Conservation (phyloP, 805 yeast genomes). For the Starmerella bacillaris region DNA sequence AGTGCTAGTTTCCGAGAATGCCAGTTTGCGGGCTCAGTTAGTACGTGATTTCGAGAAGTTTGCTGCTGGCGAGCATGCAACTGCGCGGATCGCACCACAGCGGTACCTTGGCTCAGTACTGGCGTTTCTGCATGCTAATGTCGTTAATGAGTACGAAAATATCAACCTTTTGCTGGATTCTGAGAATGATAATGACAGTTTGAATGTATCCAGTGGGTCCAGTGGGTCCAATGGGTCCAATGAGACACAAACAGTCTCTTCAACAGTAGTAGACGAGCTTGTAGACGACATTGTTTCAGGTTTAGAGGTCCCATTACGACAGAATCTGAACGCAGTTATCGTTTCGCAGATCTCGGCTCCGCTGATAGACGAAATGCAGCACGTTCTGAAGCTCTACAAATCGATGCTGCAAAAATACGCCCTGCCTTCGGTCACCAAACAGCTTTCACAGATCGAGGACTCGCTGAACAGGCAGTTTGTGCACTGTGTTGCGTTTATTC, state of each 20-base stretch:
- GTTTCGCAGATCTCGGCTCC: conserved; percentile 44
- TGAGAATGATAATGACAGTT: not conserved
- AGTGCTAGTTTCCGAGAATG: conserved; percentile 44
- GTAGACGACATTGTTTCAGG: conserved; percentile 34
- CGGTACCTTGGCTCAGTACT: conserved; percentile 72
- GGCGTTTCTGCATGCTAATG: conserved; percentile 71
- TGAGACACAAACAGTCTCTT: not conserved
- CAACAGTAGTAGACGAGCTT: conserved; percentile 6
- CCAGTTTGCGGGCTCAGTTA: conserved; percentile 46
- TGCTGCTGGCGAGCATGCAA: conserved; percentile 18
- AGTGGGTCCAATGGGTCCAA: not conserved
- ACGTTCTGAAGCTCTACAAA: conserved; percentile 48
- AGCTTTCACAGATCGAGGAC: conserved; percentile 21
- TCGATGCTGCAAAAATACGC: conserved; percentile 39
- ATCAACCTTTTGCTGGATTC: conserved; percentile 42
- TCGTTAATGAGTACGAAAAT: conserved; percentile 74
- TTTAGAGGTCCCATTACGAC: conserved; percentile 41
- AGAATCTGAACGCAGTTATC: conserved; percentile 50
- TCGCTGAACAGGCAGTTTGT: conserved; percentile 27
- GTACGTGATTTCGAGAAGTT: conserved; percentile 45
- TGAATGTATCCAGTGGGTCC: not conserved
- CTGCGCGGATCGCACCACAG: conserved; percentile 50
- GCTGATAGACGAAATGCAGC: conserved; percentile 39
- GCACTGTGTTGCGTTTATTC: conserved; percentile 45
- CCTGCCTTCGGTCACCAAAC: conserved; percentile 18